Percentiles rank a stretch among this genome's conserved stretches.
Conservation (phyloP, 345 rosid species). For the Gossypium arboreum region DNA sequence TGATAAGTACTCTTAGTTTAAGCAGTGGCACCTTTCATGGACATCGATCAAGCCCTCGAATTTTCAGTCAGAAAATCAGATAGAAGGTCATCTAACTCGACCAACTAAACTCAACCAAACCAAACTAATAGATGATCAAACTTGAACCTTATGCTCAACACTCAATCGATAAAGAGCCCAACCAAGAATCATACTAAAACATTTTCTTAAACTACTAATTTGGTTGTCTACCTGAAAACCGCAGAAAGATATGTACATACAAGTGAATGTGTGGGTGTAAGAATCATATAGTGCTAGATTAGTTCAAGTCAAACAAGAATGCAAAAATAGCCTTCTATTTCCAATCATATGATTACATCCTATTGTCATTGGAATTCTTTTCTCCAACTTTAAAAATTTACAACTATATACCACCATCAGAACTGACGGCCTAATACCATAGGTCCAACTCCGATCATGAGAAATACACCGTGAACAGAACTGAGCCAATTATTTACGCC, state of each 20-base stretch:
- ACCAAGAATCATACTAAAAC: neutral
- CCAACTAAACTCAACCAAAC: neutral
- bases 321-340: neutral
- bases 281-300: neutral
- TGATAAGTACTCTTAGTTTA: neutral
- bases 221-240: neutral
- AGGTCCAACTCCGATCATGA: neutral
- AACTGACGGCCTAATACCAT: neutral
- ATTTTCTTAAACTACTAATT: neutral
- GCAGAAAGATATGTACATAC: neutral
- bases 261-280: neutral
- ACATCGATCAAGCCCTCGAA: neutral
- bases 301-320: neutral
- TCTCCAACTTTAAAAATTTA: neutral
- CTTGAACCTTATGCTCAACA: no score
- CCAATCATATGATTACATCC: neutral
- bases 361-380: neutral
- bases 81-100: neutral
- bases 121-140: neutral
- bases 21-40: neutral
- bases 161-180: neutral
- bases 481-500: neutral
- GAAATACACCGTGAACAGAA: neutral
- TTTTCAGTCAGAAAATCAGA: conserved; percentile 1
- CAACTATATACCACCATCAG: neutral